Evolutionary conservation across 176 grass and related monocot genomes (phyloP).

Genomic region (Oryza coarctata): DNA sequence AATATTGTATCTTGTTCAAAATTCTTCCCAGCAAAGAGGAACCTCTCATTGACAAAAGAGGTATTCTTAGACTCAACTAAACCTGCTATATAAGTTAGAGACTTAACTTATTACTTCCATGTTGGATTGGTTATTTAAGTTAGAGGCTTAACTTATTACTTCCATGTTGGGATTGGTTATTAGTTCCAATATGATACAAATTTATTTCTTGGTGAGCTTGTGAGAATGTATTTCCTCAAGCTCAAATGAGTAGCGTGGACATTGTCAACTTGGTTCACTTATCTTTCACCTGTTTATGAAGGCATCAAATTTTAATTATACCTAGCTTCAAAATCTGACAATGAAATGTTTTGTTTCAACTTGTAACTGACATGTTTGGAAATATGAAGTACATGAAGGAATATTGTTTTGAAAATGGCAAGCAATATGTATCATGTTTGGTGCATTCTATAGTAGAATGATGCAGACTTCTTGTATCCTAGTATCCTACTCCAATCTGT

Average conservation of each 20-base stretch:
- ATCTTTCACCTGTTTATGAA: constrained; percentile 11
- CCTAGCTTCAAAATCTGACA: neutral
- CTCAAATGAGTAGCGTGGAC: neutral
- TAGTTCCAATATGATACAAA: neutral
- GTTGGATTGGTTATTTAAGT: neutral
- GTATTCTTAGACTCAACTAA: constrained; percentile 46
- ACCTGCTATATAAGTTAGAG: neutral
- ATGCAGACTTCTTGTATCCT: neutral
- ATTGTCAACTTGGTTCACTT: constrained; percentile 17
- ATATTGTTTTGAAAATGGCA: neutral
- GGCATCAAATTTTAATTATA: neutral
- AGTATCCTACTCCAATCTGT: constrained; percentile 7
- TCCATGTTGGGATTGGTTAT: neutral
- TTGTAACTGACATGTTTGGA: constrained; percentile 1
- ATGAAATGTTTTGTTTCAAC: neutral
- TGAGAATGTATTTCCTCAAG: neutral
- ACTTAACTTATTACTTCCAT: neutral
- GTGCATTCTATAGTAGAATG: constrained; percentile 16
- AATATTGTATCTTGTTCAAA: constrained; percentile 62
- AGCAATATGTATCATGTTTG: neutral
- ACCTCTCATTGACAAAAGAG: constrained; percentile 55
- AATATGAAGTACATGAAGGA: constrained; percentile 11
- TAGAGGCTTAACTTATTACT: neutral
- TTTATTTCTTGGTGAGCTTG: neutral
- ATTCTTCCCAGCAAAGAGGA: constrained; percentile 52